Evolutionary conservation across 2,329 filamentous ascomycete genomes (phyloP), one percentile per base, ranked within the genome.

Genomic region (Mycogone perniciosa): DNA sequence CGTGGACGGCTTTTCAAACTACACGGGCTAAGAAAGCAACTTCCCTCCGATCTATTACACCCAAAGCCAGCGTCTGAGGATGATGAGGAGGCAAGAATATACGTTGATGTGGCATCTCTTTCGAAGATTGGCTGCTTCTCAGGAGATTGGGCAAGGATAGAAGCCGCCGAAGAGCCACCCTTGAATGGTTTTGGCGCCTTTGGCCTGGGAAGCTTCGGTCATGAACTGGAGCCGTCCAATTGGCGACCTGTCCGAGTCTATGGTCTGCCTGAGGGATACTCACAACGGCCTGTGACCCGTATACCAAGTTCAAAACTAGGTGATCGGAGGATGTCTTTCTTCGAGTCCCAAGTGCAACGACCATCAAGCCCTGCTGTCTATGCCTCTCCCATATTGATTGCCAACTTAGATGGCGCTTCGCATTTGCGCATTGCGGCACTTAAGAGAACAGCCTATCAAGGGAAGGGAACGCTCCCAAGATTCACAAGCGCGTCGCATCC

Each of bases 121-220:
- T 86, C 89, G 10, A 90, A 91, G 59, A 86, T 99, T 48, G 91
- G 92, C 11, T 97, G 92, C 67, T 99, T 99, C 64, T 97, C 92
- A 0, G 93, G 93, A 31, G 93, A 99, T 64, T 99, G 93, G 93
- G 89, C 96, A 8, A 84, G 86, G 26, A 76, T 96, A 8, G 89
- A 96, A 69, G 77, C 82, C 5, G 80, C 88, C 0, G 79, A 87
- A 57, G 88, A 90, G 63, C 86, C 88, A 53, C 85, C 80, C 26
- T 71, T 75, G 11, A 86, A 82, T 65, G 86, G 76, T 13, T 81
- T 81, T 57, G 86, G 79, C 46, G 72, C 78, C 0, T 86, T 84
- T 71, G 84, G 84, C 2, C 73, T 89, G 4, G 82, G 82, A 26
- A 84, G 81, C 55, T 87, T 84, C 56, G 66, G 64, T 1, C 62